A percentile compares a stretch with the other conserved stretches of the same genome.
These are phyloP conservation scores for Cyclostephanos invisitatus DNA, from an alignment of 108 stramenopile genomes.

Conservation along the genomic window DNA sequence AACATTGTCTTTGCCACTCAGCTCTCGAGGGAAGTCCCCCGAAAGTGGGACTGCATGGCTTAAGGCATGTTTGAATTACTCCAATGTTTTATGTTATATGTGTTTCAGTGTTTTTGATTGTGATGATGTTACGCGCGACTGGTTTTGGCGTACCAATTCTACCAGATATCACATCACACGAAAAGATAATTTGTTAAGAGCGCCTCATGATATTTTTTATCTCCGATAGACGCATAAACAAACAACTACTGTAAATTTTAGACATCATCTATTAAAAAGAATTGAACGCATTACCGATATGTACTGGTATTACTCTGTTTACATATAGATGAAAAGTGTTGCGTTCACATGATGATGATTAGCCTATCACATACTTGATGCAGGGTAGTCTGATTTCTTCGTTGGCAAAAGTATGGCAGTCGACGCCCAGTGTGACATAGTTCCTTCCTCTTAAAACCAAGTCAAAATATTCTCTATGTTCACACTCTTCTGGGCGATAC, in stretches of 20 bases:
- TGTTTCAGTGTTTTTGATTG: background rate
- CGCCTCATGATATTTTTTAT: background rate
- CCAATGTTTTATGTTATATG: background rate
- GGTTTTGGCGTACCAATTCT: background rate
- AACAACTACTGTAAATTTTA: too few species aligned
- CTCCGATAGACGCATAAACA: background rate
- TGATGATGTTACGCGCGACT: background rate
- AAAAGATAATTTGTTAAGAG: constrained; percentile 5
- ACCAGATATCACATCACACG: background rate
- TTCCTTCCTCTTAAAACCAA: constrained; percentile 45
- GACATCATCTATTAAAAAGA: too few species aligned
- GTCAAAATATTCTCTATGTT: constrained; percentile 57
- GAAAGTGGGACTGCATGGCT: background rate
- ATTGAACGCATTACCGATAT: too few species aligned
- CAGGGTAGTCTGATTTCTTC: constrained; percentile 55
- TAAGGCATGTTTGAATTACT: background rate
- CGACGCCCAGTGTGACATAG: constrained; percentile 51
- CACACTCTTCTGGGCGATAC: constrained; percentile 54
- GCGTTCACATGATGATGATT: too few species aligned
- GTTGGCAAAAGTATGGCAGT: constrained; percentile 43
- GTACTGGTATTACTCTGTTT: background rate
- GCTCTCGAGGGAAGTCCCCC: too few species aligned
- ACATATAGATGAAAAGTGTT: background rate
- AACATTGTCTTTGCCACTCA: background rate
- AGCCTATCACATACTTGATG: constrained; percentile 44